Conservation (phyloP, 768 basidiomycete genomes). For the Lyophyllum decastes region DNA sequence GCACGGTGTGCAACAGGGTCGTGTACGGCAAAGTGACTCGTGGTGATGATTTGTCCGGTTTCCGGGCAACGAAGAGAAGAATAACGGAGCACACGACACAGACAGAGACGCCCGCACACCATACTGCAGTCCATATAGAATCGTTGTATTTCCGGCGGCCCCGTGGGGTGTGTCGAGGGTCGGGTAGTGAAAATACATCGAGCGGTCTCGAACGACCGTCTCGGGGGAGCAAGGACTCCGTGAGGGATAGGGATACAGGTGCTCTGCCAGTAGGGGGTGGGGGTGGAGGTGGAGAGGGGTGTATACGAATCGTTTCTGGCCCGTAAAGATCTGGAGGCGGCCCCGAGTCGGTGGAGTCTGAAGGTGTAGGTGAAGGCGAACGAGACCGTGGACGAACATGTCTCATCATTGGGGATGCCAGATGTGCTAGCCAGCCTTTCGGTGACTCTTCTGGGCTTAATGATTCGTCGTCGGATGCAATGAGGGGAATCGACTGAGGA, state of each 20-base stretch:
- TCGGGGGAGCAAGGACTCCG: constrained; percentile 76
- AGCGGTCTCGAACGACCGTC: constrained; percentile 65
- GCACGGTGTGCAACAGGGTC: constrained; percentile 75
- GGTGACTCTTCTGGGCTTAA: constrained; percentile 37
- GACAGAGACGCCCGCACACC: constrained; percentile 57
- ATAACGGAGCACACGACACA: constrained; percentile 67
- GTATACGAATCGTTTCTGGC: constrained; percentile 29
- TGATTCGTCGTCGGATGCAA: constrained; percentile 33
- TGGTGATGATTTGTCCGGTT: constrained; percentile 40
- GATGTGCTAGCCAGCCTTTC: constrained; percentile 74
- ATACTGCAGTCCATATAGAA: constrained; percentile 67
- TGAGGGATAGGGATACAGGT: constrained; percentile 66
- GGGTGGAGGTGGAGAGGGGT: constrained; percentile 40
- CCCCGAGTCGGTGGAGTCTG: constrained; percentile 41
- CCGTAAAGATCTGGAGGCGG: constrained; percentile 46
- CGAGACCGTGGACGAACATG: constrained; percentile 34
- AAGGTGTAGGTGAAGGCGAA: constrained; percentile 40
- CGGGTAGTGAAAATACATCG: constrained; percentile 77
- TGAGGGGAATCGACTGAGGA: constrained; percentile 38
- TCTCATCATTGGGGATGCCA: constrained; percentile 63
- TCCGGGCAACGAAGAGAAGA: constrained; percentile 58
- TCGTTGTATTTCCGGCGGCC: constrained; percentile 75
- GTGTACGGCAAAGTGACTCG: constrained; percentile 56
- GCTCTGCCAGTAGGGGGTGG: constrained; percentile 37
- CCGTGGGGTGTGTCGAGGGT: constrained; percentile 67